Conservation (phyloP, 2,329 filamentous ascomycete genomes). For the Ophiostoma australiae region DNA sequence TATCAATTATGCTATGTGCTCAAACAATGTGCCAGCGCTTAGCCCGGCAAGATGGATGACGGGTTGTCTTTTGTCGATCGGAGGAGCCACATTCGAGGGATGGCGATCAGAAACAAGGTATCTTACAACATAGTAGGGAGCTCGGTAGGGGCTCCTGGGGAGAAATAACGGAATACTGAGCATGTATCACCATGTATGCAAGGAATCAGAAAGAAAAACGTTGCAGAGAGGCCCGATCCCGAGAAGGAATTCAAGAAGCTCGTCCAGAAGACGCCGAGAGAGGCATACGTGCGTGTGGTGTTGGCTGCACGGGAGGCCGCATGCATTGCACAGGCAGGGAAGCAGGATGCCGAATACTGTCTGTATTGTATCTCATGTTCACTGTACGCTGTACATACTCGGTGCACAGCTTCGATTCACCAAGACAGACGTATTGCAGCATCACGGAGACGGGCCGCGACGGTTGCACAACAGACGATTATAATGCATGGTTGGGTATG, state of each 20-base stretch:
- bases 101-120: not conserved
- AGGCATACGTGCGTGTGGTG: constrained; percentile 6
- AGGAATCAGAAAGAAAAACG: not conserved
- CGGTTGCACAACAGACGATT: not conserved
- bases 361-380: not conserved
- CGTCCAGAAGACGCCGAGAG: not conserved
- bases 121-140: not conserved
- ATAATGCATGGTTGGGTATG: not conserved
- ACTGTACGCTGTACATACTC: not conserved
- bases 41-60: not conserved
- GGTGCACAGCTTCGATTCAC: not conserved
- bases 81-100: not conserved
- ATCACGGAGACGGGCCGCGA: not conserved
- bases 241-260: not conserved
- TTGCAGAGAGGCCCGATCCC: not conserved
- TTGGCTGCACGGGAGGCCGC: not conserved
- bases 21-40: not conserved
- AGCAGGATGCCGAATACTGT: not conserved
- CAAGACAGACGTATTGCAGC: not conserved
- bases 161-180: not conserved
- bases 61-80: constrained; percentile 1
- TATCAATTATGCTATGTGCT: not conserved
- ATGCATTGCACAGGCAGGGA: not conserved
- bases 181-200: too few species aligned
- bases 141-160: not conserved